These are phyloP conservation scores for Phytophthora macrochlamydospora DNA, from an alignment of 352 stramenopile species.

Conservation along the genomic window DNA sequence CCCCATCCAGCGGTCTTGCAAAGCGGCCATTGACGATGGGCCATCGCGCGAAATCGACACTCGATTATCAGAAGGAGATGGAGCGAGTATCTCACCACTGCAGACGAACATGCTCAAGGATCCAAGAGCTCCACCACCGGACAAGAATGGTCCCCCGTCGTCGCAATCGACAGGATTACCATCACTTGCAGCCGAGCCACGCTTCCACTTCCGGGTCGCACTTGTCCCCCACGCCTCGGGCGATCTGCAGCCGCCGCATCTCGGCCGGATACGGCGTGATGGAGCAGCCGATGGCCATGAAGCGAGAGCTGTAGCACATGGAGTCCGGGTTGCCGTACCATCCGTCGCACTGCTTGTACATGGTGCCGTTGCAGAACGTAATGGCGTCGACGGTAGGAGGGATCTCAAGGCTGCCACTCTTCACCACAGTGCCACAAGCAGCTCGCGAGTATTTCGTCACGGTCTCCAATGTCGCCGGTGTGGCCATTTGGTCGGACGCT, in stretches of 20 bases:
- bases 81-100: too few species aligned
- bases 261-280: slow-evolving; percentile 16
- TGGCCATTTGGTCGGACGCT: slow-evolving; percentile 1
- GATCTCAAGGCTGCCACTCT: neutral
- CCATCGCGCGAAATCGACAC: too few species aligned
- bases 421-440: neutral
- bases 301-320: slow-evolving; percentile 40
- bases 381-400: slow-evolving; percentile 2
- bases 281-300: slow-evolving; percentile 38
- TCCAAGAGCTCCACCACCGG: too few species aligned
- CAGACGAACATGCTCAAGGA: too few species aligned
- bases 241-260: slow-evolving; percentile 42
- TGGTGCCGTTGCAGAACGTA: slow-evolving; percentile 24
- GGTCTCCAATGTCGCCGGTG: neutral
- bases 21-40: too few species aligned
- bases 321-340: neutral
- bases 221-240: slow-evolving; percentile 13
- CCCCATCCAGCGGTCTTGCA: neutral
- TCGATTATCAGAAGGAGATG: too few species aligned
- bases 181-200: slow-evolving; percentile 38
- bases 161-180: neutral
- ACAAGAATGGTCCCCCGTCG: neutral
- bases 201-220: slow-evolving; percentile 36
- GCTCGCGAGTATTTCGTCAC: neutral
- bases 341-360: slow-evolving; percentile 26